These are phyloP conservation scores for Flaveria ramosissima DNA, from an alignment of 129 eudicot species.

Conservation along the genomic window DNA sequence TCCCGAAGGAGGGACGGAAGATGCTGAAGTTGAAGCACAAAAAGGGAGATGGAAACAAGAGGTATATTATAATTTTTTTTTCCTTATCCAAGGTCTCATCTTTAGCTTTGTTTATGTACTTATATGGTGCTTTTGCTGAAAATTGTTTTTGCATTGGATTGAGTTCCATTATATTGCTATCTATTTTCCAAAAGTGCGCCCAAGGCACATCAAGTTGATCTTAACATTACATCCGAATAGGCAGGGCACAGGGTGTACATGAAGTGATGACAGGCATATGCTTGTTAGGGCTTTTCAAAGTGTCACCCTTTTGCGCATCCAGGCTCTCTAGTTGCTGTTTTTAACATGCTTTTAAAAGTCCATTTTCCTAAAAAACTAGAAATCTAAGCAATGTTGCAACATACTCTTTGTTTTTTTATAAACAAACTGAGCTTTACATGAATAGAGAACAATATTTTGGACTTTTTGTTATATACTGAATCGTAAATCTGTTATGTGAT, in stretches of 20 bases:
- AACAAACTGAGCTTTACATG: slow-evolving; percentile 1
- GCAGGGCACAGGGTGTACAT: not conserved
- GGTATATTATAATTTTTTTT: slow-evolving; percentile 35
- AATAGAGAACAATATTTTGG: not conserved
- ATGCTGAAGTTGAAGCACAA: slow-evolving; percentile 87
- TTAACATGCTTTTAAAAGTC: not conserved
- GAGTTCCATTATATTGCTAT: slow-evolving; percentile 6
- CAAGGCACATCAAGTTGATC: not conserved
- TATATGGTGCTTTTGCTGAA: slow-evolving; percentile 1
- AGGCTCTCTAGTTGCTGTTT: not conserved
- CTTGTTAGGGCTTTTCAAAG: not conserved
- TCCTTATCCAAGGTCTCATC: not conserved
- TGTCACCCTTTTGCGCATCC: no score
- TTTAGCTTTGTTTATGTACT: not conserved
- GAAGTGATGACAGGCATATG: not conserved
- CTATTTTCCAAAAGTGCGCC: not conserved
- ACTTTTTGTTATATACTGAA: not conserved
- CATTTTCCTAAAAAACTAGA: not conserved
- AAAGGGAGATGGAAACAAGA: slow-evolving; percentile 89
- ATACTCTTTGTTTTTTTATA: not conserved
- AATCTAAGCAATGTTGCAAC: not conserved
- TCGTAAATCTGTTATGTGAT: not conserved
- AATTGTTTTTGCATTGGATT: slow-evolving; percentile 3
- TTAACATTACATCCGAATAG: not conserved
- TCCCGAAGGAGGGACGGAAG: slow-evolving; percentile 87